These are phyloP conservation scores for Marasmius oreades DNA, from an alignment of 1,284 basidiomycete genomes.

Conservation along the genomic window DNA sequence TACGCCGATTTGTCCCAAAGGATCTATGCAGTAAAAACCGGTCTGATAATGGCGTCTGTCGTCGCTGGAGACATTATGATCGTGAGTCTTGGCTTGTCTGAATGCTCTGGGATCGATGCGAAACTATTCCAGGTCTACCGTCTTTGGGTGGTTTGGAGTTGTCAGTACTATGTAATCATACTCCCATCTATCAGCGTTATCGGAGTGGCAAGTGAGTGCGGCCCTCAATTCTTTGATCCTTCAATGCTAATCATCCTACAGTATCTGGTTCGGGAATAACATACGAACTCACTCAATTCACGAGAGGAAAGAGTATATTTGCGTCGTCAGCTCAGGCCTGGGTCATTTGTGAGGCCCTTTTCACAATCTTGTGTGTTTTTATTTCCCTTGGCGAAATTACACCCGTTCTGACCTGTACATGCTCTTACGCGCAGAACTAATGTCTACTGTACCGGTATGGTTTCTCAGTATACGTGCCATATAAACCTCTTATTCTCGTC, in stretches of 20 bases:
- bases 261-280: constrained; percentile 10
- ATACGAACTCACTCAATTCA: constrained; percentile 5
- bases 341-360: constrained; percentile 12
- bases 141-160: constrained; percentile 12
- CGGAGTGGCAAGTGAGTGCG: constrained; percentile 3
- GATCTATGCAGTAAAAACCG: constrained; percentile 8
- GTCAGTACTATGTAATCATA: constrained; percentile 8
- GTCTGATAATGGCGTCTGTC: constrained; percentile 5
- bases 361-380: constrained; percentile 10
- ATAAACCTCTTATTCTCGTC: background rate
- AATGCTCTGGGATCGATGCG: background rate
- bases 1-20: constrained; percentile 10
- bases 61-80: constrained; percentile 9
- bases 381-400: background rate
- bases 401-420: background rate
- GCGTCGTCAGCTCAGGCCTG: constrained; percentile 3
- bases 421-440: constrained; percentile 12
- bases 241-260: background rate
- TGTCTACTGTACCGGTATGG: constrained; percentile 11
- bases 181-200: constrained; percentile 6
- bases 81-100: background rate
- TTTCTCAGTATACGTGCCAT: background rate
- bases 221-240: background rate
- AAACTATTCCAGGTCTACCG: constrained; percentile 11
- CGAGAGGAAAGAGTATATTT: constrained; percentile 2